phyloP scores from a whole-genome alignment of 495 filamentous ascomycete species.

The Zalerion maritima region DNA sequence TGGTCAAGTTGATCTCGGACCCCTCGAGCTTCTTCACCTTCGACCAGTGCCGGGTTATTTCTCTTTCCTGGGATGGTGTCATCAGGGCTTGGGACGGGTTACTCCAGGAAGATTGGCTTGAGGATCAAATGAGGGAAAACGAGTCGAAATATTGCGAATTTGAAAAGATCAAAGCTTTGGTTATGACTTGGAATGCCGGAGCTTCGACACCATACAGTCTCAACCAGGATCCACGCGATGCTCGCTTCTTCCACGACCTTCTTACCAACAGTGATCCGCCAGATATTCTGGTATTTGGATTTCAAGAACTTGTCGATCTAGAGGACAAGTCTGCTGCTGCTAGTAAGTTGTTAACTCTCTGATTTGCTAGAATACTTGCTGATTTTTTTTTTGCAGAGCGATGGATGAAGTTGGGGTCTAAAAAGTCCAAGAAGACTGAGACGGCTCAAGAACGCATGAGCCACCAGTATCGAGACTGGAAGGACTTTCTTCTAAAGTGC shows the following conservation, averaged over 20 bases:
- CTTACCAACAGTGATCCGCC: constrained; percentile 58
- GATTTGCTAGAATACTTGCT: too few relatives aligned
- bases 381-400: too few relatives aligned
- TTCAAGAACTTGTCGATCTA: constrained; percentile 91
- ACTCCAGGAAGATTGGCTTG: constrained; percentile 86
- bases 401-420: too few relatives aligned
- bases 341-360: too few relatives aligned
- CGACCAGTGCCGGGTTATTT: constrained; percentile 75
- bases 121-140: constrained; percentile 67
- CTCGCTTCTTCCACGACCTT: constrained; percentile 60
- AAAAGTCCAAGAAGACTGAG: constrained; percentile 82
- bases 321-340: constrained; percentile 95
- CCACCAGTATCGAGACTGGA: constrained; percentile 92
- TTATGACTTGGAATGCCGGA: constrained; percentile 95
- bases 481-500: constrained; percentile 66
- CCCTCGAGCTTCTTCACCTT: constrained; percentile 73
- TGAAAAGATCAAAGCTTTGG: constrained; percentile 57
- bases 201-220: constrained; percentile 76
- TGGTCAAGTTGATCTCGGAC: constrained; percentile 63
- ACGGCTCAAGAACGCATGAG: constrained; percentile 88
- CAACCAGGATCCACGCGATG: constrained; percentile 48
- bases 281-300: constrained; percentile 90
- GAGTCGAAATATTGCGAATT: constrained; percentile 76
- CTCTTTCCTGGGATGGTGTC: constrained; percentile 74
- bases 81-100: constrained; percentile 87